Percentiles rank a stretch among this genome's conserved stretches.
Evolutionary conservation across 129 eudicot species (phyloP).

Genomic region (Helianthus tuberosus): DNA sequence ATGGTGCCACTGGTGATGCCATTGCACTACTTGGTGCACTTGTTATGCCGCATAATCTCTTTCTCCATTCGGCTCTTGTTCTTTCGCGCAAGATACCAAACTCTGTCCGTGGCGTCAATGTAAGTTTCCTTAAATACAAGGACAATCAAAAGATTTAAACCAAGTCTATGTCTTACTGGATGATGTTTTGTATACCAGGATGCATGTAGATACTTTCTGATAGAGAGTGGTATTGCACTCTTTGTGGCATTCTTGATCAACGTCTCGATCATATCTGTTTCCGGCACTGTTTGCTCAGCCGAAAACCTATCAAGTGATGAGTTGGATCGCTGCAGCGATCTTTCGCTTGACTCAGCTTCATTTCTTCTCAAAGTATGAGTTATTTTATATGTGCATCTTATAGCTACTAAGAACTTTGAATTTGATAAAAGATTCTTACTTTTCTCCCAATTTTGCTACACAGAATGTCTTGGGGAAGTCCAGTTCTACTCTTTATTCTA

Average conservation of each 20-base stretch:
- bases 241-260: conserved; percentile 82
- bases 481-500: conserved; percentile 71
- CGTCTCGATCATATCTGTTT: conserved; percentile 72
- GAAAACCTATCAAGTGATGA: conserved; percentile 41
- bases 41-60: conserved; percentile 99
- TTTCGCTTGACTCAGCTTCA: conserved; percentile 78
- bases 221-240: conserved; percentile 88
- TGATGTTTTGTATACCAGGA: conserved; percentile 52
- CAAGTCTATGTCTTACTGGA: conserved; percentile 1
- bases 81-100: conserved; percentile 77
- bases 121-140: conserved; percentile 37
- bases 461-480: conserved; percentile 93
- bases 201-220: conserved; percentile 79
- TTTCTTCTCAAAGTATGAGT: conserved; percentile 71
- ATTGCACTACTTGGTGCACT: conserved; percentile 96
- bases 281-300: conserved; percentile 79
- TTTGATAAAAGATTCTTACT: background rate
- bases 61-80: conserved; percentile 93
- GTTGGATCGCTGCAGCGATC: conserved; percentile 52
- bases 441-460: background rate
- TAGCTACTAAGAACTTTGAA: background rate
- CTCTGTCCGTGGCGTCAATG: conserved; percentile 75
- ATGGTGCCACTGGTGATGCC: conserved; percentile 91
- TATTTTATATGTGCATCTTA: background rate
- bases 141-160: background rate